Base-by-base conservation (phyloP, 2,329 filamentous ascomycete genomes). In the Lachnellula hyalina region DNA sequence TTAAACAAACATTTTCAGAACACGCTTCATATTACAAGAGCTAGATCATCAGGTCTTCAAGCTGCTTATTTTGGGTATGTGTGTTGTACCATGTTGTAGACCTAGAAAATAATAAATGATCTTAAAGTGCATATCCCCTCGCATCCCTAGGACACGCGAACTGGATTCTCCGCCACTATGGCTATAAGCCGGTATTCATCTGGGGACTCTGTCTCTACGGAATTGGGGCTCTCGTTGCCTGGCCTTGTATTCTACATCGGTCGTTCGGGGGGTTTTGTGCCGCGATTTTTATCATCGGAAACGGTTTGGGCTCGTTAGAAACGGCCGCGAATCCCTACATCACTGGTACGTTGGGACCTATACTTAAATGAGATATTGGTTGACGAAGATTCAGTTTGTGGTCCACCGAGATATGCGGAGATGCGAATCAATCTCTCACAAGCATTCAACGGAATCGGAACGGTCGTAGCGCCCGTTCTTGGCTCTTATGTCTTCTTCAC, bases 221-320 rank as follows among this genome's bases (percentile, higher is more conserved):
- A 2, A 74, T 83, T 6, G 86, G 86, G 2, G 88, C 87, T 14
- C 82, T 92, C 58, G 88, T 90, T 70, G 90, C 91, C 72, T 93
- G 88, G 89, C 89, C 89, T 0, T 86, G 85, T 4, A 85, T 85
- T 12, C 80, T 91, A 5, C 80, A 89, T 60, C 78, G 80, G 49
- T 88, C 86, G 2, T 93, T 89, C 62, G 81, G 83, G n/a, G 89
- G 89, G 1, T 93, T 92, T 71, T 85, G 89, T 71, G 82, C 86
- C 49, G 83, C 79, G 64, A 84, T 77, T 60, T 84, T 92, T 64
- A 84, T 92, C 23, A 86, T 91, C 51, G 89, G 88, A 0, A 88
- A 86, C 60, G 89, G 87, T 1, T 75, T 93, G 1, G 84, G 83
- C 1, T 83, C 89, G 0, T 80, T 93, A 32, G 89, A 94, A 67